A percentile compares a stretch with the other conserved stretches of the same genome.
phyloP scores from a whole-genome alignment of 2,329 filamentous ascomycete genomes.

The Cercospora zeae-maydis region DNA sequence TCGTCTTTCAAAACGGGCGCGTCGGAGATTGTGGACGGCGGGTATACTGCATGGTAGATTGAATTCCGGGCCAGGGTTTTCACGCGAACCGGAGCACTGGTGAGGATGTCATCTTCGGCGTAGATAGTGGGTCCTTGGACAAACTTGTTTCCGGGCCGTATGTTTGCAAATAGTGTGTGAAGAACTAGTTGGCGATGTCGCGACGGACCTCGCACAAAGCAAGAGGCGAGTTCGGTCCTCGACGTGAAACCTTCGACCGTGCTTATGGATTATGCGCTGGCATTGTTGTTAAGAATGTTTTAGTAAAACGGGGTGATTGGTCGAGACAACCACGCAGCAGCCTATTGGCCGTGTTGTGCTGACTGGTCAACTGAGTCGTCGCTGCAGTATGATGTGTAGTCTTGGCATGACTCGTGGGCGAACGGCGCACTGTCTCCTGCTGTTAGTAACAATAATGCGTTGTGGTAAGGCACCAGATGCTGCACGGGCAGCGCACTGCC shows the following conservation, averaged over 20 bases:
- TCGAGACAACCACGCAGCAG: background rate
- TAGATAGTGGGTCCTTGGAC: background rate
- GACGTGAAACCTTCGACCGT: background rate
- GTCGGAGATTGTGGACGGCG: slow-evolving; percentile 31
- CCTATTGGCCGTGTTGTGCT: background rate
- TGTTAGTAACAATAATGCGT: background rate
- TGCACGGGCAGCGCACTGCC: background rate
- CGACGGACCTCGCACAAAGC: background rate
- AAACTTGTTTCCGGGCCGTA: background rate
- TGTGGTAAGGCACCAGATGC: background rate
- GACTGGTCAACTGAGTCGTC: background rate
- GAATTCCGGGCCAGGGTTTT: background rate
- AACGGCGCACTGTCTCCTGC: background rate
- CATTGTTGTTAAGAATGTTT: background rate
- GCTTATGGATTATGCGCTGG: background rate
- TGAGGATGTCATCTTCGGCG: background rate
- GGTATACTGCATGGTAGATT: slow-evolving; percentile 5
- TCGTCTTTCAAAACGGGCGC: slow-evolving; percentile 31
- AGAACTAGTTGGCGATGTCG: background rate
- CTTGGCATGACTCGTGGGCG: background rate
- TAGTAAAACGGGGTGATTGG: background rate
- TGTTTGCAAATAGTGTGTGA: background rate
- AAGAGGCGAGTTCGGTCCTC: background rate
- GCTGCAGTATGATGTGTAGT: background rate
- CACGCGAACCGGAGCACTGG: background rate